phyloP scores from a whole-genome alignment of 139 green algal genomes.

The Chlamydomonas sphaeroides region DNA sequence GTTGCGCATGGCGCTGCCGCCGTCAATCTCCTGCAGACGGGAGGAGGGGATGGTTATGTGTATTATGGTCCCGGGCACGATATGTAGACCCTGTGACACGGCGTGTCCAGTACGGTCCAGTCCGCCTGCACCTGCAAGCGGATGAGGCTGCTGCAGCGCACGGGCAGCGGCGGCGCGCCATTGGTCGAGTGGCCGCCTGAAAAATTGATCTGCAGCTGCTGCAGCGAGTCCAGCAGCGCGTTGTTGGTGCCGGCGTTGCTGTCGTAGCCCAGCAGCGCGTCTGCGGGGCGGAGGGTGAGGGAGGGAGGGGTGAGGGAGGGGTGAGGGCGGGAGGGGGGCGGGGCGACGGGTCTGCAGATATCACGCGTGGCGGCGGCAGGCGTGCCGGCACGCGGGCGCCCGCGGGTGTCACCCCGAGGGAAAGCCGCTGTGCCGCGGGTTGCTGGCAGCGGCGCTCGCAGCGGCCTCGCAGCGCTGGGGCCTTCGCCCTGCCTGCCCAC shows the following conservation, averaged over 20 bases:
- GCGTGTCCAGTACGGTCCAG: no score
- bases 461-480: no score
- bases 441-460: no score
- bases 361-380: no score
- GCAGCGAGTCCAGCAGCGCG: background rate
- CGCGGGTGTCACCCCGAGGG: no score
- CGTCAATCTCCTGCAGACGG: background rate
- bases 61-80: background rate
- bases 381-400: no score
- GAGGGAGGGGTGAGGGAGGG: no score
- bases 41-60: background rate
- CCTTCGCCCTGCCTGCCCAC: no score
- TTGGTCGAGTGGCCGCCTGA: background rate
- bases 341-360: no score
- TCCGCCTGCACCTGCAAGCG: background rate
- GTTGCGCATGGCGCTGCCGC: background rate
- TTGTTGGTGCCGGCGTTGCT: background rate
- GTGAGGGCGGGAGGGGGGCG: no score
- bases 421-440: no score
- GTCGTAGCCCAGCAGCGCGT: background rate
- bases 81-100: no score
- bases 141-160: background rate
- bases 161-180: background rate
- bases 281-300: background rate
- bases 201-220: background rate